Evolutionary conservation across 257 asterid genomes (phyloP), one percentile per base, ranked within the genome.

Genomic region (Thymus mandschuricus): DNA sequence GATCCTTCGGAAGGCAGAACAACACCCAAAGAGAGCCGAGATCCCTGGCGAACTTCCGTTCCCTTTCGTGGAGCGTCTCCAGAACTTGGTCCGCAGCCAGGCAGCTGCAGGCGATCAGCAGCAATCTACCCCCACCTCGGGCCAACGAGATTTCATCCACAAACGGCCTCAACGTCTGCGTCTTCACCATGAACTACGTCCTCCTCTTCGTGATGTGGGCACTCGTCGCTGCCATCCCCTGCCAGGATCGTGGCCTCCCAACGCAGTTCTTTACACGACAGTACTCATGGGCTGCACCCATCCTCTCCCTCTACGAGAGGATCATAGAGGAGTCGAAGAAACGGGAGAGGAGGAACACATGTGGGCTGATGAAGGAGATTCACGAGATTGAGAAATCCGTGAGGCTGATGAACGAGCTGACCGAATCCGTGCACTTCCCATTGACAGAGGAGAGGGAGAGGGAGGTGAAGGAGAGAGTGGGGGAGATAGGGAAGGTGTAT

Each of bases 1-100:
- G 99, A 7, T 94, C 99, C 0, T 91, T 94, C 59, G 96, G 98
- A 49, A 84, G 97, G 1, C 86, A 70, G 34, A 61, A 6, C 30
- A 87, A 65, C 31, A 67, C 49, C 1, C 85, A 80, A 0, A 81
- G 29, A 66, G 95, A 87, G 75, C 80, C 69, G 2, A 81, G 60
- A 30, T 80, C 96, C 1, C 64, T 88, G 7, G 76, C 84, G 63
- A 88, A 95, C 59, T 86, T 82, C 51, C 73, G 99, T 67, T 95
- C 99, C 1, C 78, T 92, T 2, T 95, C 99, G 0, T 95, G 99
- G 98, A 88, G 98, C 43, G 98, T 90, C n/a, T 95, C 99, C 0
- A 75, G 97, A 60, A 78, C 96, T 30, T 95, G 99, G 99, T 95
- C 99, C 1, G 99, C 99, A 10, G 88, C 95, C 7, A 83, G 78